Evolutionary conservation across 352 stramenopile species (phyloP).

Genomic region (Heterotrichella gracilis): DNA sequence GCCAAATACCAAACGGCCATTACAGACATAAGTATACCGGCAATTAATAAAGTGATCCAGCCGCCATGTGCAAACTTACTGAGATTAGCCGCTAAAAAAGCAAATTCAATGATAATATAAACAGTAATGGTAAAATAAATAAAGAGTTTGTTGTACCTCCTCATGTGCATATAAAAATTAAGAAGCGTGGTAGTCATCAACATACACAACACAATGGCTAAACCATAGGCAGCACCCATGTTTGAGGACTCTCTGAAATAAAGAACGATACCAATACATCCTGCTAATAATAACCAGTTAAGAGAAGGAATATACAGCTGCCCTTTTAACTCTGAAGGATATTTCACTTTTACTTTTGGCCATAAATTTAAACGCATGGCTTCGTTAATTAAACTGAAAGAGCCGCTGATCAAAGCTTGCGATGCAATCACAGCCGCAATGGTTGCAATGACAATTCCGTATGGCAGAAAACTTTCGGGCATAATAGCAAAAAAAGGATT

Average conservation of each 20-base stretch:
- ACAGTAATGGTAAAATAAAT: not conserved
- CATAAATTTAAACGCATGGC: not conserved
- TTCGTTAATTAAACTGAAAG: not conserved
- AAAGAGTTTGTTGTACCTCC: not conserved
- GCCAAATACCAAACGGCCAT: not conserved
- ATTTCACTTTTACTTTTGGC: slow-evolving; percentile 5
- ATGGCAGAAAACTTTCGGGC: not conserved
- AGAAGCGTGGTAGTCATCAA: not conserved
- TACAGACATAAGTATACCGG: not conserved
- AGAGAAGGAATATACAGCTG: not conserved
- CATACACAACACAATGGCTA: not conserved
- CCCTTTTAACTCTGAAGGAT: not conserved
- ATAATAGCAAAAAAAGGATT: not conserved
- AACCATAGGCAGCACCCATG: not conserved
- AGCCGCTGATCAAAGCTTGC: not conserved
- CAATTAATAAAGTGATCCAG: not conserved
- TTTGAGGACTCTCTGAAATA: not conserved
- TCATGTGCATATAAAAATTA: not conserved
- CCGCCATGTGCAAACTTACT: not conserved
- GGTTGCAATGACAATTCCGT: not conserved
- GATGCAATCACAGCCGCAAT: not conserved
- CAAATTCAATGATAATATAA: not conserved
- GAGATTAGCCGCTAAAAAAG: not conserved
- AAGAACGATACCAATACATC: not conserved
- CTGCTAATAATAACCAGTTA: not conserved